Conservation (phyloP, 768 basidiomycete species). For the Auricularia cornea region DNA sequence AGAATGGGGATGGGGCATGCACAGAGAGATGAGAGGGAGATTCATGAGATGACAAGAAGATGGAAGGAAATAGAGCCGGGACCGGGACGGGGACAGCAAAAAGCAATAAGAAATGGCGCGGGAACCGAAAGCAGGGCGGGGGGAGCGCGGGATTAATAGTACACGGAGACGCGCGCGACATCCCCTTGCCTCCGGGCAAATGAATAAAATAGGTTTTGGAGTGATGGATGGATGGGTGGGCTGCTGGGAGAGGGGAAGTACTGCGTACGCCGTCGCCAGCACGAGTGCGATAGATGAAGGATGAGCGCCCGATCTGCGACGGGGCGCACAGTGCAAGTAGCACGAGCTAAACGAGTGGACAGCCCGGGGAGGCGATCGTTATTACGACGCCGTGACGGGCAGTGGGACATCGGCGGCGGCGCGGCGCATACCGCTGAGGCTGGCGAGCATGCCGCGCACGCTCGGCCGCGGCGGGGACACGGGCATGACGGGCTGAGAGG, state of each 20-base stretch:
- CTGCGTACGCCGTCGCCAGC: no score
- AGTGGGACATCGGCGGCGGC: background rate
- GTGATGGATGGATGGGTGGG: no score
- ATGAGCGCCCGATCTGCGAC: no score
- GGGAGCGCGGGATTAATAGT: background rate
- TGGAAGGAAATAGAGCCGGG: no score
- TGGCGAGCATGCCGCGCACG: background rate
- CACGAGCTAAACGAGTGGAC: no score
- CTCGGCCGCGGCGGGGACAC: background rate
- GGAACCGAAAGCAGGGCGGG: background rate
- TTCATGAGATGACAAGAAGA: background rate
- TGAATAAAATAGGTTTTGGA: no score
- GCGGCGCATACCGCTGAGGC: background rate
- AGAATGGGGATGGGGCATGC: background rate
- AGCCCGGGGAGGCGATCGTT: no score
- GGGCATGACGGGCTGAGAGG: background rate
- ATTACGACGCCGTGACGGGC: no score
- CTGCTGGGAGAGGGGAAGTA: no score
- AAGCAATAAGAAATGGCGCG: background rate
- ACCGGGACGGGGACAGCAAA: background rate
- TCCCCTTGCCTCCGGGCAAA: no score
- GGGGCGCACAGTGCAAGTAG: no score
- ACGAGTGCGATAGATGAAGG: no score
- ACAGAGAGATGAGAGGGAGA: background rate
- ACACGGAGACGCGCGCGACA: background rate